A percentile compares a stretch with the other conserved stretches of the same genome.
phyloP scores from a whole-genome alignment of 2,329 filamentous ascomycete genomes.

The Trichoderma pleuroti region DNA sequence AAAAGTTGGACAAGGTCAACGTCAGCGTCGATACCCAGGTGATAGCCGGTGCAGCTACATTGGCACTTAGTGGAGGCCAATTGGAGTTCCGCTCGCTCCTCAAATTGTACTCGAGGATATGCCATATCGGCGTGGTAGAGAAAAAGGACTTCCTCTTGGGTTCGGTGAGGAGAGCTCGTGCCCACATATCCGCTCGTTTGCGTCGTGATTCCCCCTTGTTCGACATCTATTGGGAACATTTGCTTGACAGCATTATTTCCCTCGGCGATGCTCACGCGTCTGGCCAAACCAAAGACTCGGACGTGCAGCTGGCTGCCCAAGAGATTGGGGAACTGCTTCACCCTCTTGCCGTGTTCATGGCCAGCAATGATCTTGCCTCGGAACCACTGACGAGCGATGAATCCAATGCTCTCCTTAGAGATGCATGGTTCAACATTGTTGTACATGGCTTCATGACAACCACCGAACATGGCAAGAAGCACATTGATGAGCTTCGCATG shows the following conservation, averaged over 20 bases:
- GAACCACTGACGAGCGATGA: constrained; percentile 59
- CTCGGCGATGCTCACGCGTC: constrained; percentile 81
- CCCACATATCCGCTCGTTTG: constrained; percentile 69
- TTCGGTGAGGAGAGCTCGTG: constrained; percentile 77
- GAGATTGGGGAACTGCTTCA: constrained; percentile 86
- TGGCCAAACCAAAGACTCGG: constrained; percentile 68
- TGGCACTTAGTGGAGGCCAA: constrained; percentile 73
- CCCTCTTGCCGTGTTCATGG: constrained; percentile 82
- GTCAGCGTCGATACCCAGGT: constrained; percentile 78
- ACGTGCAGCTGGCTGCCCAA: constrained; percentile 75
- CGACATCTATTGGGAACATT: constrained; percentile 75
- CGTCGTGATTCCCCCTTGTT: constrained; percentile 70
- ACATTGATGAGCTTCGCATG: constrained; percentile 72
- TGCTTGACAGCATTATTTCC: constrained; percentile 83
- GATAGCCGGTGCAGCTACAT: constrained; percentile 72
- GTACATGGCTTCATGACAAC: constrained; percentile 83
- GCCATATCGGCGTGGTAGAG: constrained; percentile 67
- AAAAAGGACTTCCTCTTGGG: constrained; percentile 64
- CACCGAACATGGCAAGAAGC: constrained; percentile 68
- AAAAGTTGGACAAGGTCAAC: constrained; percentile 87
- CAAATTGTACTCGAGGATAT: constrained; percentile 75
- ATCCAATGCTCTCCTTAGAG: constrained; percentile 69
- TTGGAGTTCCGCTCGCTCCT: constrained; percentile 82
- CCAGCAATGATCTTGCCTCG: constrained; percentile 56
- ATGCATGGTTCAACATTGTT: constrained; percentile 98